Evolutionary conservation across 2,329 filamentous ascomycete species (phyloP), one percentile per base, ranked within the genome.

Genomic region (Aspergillus sp.): DNA sequence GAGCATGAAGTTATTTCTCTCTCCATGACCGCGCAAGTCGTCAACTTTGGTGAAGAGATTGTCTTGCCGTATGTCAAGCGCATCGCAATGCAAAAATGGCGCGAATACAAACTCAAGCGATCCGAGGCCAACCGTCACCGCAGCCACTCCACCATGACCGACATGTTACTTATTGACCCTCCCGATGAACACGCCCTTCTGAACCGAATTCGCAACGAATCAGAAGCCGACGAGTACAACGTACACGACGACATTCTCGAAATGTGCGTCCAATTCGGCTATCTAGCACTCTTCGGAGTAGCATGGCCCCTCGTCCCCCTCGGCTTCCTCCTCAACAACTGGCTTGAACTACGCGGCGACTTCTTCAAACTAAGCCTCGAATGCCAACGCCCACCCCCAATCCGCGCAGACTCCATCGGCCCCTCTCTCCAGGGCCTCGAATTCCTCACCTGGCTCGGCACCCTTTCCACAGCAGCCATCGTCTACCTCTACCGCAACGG

Each of bases 1-100:
- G 86, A 85, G 58, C 87, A 90, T 58, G 91, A 97, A 66, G 88
- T 96, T 65, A 93, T 96, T 53, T 97, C 95, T 71, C 93, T 95
- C 53, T 95, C 91, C 0, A 88, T 97, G 27, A 96, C 91, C 0
- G 91, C 90, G 0, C 91, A 96, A 63, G 80, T 96, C 33, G 85
- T 98, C 58, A 93, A 87, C 63, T 85, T 96, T 46, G 83, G 79
- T 10, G 83, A 91, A 52, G 93, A 98, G 66, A 81, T 90, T 4
- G 73, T 96, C 32, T 81, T 96, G 1, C 93, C 93, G 0, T 90
- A 88, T 56, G 70, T 88, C 45, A 96, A 95, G 69, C 84, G 88
- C 52, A 82, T 83, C 59, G 81, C 84, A 1, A 84, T 86, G 63
- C 79, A 82, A 58, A 91, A 90, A 60, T 89, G 88, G 61, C 59